Conservation (phyloP, 2,329 filamentous ascomycete genomes). For the Neonectria punicea region DNA sequence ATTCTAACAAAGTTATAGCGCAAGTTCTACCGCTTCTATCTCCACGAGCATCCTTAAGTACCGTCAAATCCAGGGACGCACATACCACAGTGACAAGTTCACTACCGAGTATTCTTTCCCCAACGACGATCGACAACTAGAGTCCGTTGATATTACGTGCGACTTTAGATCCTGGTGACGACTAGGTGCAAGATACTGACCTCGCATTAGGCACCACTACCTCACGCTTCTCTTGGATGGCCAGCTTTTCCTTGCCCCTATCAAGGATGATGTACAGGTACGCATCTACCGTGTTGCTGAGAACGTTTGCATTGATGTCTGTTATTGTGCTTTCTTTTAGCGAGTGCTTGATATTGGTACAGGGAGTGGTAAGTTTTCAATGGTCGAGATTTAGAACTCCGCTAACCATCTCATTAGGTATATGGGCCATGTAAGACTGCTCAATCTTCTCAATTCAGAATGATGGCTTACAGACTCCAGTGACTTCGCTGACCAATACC, state of each 20-base stretch:
- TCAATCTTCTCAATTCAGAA: no score
- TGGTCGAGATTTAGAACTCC: no score
- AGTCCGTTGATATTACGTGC: slow-evolving; percentile 22
- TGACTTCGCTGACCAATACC: slow-evolving; percentile 34
- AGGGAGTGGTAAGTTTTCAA: slow-evolving; percentile 28
- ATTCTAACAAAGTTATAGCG: no score
- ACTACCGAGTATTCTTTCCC: slow-evolving; percentile 23
- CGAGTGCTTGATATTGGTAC: slow-evolving; percentile 39
- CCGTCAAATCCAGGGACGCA: slow-evolving; percentile 20
- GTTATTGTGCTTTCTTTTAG: background rate
- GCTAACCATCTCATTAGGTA: background rate
- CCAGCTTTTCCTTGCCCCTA: slow-evolving; percentile 35
- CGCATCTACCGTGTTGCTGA: no score
- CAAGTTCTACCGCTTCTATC: slow-evolving; percentile 15
- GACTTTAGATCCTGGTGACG: background rate
- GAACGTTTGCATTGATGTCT: no score
- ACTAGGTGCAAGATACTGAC: background rate
- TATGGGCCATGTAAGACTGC: slow-evolving; percentile 23
- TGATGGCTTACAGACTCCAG: slow-evolving; percentile 1
- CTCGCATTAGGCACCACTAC: slow-evolving; percentile 21
- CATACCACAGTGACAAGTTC: slow-evolving; percentile 20
- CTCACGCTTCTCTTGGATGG: slow-evolving; percentile 34
- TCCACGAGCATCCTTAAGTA: slow-evolving; percentile 25
- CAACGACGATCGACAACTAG: slow-evolving; percentile 21
- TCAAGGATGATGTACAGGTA: slow-evolving; percentile 23